Evolutionary conservation across 1,284 basidiomycete genomes (phyloP).

Genomic region (Cryptococcus sp.): DNA sequence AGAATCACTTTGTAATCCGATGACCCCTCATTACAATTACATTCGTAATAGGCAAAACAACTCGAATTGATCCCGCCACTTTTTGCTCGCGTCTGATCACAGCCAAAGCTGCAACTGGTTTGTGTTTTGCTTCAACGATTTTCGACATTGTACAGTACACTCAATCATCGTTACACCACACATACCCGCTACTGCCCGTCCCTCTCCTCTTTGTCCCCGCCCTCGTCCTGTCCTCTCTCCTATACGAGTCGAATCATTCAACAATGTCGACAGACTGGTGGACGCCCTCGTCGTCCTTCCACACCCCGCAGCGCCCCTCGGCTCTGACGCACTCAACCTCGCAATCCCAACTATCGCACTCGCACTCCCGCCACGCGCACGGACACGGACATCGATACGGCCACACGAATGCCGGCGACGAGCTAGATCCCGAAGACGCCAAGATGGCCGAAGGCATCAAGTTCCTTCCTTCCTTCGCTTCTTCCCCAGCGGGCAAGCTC

Average conservation of each 20-base stretch:
- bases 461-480: conserved; percentile 45
- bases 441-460: conserved; percentile 40
- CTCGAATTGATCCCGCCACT: too few species aligned
- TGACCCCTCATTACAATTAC: too few species aligned
- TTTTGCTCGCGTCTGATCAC: too few species aligned
- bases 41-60: background rate
- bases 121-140: too few species aligned
- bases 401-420: conserved; percentile 23
- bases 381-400: background rate
- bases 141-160: background rate
- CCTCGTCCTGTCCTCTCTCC: too few species aligned
- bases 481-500: conserved; percentile 40
- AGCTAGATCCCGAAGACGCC: conserved; percentile 43
- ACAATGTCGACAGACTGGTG: conserved; percentile 20
- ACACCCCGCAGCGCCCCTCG: conserved; percentile 11
- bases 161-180: background rate
- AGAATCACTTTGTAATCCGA: too few species aligned
- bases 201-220: too few species aligned
- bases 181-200: too few species aligned
- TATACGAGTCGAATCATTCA: background rate
- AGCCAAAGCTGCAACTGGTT: too few species aligned
- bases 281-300: conserved; percentile 7
- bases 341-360: background rate
- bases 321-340: background rate
- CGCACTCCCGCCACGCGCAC: background rate